Conservation (phyloP, 2,329 filamentous ascomycete species). For the Cladophialophora psammophila region DNA sequence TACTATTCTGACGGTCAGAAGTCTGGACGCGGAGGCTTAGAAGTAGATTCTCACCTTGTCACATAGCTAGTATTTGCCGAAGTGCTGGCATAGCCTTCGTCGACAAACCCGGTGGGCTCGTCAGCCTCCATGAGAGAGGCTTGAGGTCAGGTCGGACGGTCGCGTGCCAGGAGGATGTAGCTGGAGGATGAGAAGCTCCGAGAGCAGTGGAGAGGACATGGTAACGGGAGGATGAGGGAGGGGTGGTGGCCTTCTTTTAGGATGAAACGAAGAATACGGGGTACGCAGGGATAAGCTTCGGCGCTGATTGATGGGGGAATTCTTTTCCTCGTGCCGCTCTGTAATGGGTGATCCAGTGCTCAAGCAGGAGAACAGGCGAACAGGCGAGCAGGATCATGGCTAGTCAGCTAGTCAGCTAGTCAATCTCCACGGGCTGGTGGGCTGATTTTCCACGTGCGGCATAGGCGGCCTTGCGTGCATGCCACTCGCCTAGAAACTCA, state of each 20-base stretch:
- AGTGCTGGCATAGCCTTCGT: conserved; percentile 19
- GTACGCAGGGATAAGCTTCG: background rate
- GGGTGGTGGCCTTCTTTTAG: background rate
- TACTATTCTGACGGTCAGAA: conserved; percentile 15
- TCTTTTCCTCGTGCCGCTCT: background rate
- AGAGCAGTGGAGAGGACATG: background rate
- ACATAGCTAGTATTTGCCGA: conserved; percentile 21
- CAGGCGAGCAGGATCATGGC: background rate
- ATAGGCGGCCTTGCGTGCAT: background rate
- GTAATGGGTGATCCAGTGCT: background rate
- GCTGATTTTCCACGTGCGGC: background rate
- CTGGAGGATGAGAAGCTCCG: background rate
- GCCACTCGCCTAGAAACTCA: background rate
- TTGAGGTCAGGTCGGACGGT: background rate
- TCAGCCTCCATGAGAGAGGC: conserved; percentile 19
- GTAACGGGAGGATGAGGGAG: background rate
- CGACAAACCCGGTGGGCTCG: conserved; percentile 5
- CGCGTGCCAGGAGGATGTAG: background rate
- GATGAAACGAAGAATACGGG: background rate
- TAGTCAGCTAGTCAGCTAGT: background rate
- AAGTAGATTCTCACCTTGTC: conserved; percentile 13
- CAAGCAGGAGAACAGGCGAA: background rate
- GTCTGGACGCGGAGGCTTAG: background rate
- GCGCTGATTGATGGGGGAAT: background rate
- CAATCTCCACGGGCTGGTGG: background rate